These are phyloP conservation scores for Talaromyces ruber DNA, from an alignment of 495 filamentous ascomycete genomes.

Conservation along the genomic window DNA sequence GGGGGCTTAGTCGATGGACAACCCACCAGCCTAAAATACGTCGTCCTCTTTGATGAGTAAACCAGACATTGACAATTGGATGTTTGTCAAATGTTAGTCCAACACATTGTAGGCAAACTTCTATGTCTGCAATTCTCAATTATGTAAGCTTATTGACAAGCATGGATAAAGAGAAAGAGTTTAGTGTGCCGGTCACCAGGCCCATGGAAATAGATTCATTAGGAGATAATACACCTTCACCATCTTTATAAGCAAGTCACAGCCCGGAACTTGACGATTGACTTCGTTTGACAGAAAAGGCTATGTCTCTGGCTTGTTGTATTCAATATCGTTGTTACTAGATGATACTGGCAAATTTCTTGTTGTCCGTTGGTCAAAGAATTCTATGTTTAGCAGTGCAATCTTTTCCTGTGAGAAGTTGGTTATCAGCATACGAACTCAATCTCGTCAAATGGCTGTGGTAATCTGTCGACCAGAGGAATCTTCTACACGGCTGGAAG, in stretches of 20 bases:
- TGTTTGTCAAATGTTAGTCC: neutral
- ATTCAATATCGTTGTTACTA: neutral
- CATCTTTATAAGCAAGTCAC: neutral
- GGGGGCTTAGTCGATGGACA: neutral
- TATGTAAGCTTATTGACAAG: neutral
- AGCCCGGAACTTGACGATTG: neutral
- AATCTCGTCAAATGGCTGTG: slow-evolving; percentile 34
- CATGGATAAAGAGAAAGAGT: neutral
- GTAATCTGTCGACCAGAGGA: slow-evolving; percentile 20
- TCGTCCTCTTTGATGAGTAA: neutral
- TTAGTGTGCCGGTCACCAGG: neutral
- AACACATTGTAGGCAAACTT: neutral
- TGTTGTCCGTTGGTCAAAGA: neutral
- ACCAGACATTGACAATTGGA: neutral
- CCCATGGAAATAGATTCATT: neutral
- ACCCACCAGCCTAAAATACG: neutral
- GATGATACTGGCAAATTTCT: neutral
- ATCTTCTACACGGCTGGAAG: slow-evolving; percentile 10
- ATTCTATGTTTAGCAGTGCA: neutral
- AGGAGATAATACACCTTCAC: neutral
- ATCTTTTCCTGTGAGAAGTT: neutral
- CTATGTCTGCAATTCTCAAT: neutral
- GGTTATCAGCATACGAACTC: slow-evolving; percentile 16
- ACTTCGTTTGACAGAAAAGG: neutral
- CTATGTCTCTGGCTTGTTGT: neutral